These are phyloP conservation scores for Xylaria sp. DNA, from an alignment of 2,329 filamentous ascomycete genomes.

Conservation along the genomic window DNA sequence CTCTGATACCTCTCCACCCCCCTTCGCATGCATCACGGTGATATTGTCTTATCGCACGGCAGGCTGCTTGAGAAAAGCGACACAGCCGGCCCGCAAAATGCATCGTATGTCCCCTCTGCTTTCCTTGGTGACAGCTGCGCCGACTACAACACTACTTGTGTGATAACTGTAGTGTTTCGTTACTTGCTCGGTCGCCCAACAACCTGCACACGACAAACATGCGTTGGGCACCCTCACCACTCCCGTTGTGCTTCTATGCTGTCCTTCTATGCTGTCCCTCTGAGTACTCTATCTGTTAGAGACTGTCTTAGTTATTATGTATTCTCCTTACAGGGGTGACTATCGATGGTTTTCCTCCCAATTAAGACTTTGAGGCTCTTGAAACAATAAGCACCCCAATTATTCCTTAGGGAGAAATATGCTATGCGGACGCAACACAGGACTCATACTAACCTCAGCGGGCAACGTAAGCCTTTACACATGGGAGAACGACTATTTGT, in stretches of 20 bases:
- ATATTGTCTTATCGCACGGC: constrained; percentile 37
- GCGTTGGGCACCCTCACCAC: background rate
- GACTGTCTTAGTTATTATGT: background rate
- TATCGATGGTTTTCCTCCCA: background rate
- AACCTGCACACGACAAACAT: background rate
- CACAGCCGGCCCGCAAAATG: constrained; percentile 23
- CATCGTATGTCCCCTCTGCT: constrained; percentile 7
- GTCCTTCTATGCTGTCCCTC: background rate
- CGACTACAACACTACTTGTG: background rate
- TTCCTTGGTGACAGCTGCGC: background rate
- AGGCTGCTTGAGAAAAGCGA: constrained; percentile 35
- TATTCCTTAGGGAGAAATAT: too few species aligned
- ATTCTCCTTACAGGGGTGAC: background rate
- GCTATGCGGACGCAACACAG: too few species aligned
- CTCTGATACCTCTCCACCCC: background rate
- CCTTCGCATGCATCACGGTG: constrained; percentile 27
- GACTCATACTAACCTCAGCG: too few species aligned
- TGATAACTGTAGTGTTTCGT: constrained; percentile 3
- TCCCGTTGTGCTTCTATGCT: background rate
- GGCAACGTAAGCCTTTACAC: too few species aligned
- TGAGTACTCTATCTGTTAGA: background rate
- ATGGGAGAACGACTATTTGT: too few species aligned
- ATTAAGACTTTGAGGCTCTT: too few species aligned
- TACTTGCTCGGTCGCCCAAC: constrained; percentile 7
- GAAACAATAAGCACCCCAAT: background rate